phyloP scores from a whole-genome alignment of 2,329 filamentous ascomycete species.

The Microdochium trichocladiopsis region DNA sequence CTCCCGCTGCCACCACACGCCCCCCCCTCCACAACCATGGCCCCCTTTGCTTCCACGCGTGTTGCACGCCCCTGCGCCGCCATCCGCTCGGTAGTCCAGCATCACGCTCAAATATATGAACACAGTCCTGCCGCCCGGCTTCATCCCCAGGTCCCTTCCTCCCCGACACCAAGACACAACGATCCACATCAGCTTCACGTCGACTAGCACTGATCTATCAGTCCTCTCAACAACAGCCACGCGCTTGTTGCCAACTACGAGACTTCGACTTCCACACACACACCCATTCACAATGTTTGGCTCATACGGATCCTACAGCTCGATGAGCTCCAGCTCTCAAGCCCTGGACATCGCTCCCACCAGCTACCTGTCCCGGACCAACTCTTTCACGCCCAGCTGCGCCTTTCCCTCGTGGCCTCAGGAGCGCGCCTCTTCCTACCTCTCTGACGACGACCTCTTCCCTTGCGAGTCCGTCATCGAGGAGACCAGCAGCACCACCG shows the following conservation, averaged over 20 bases:
- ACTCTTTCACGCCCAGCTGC: constrained; percentile 23
- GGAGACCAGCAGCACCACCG: constrained; percentile 30
- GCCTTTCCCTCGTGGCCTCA: constrained; percentile 36
- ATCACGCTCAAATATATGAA: background rate
- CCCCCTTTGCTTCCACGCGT: background rate
- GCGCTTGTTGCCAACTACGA: constrained; percentile 20
- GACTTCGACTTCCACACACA: background rate
- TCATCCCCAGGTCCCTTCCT: background rate
- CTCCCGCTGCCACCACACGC: background rate
- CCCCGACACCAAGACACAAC: background rate
- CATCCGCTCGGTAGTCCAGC: background rate
- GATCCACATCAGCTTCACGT: background rate
- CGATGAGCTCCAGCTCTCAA: constrained; percentile 22
- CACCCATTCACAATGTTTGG: constrained; percentile 17
- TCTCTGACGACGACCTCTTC: constrained; percentile 59
- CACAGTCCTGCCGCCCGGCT: background rate
- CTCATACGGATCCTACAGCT: constrained; percentile 27
- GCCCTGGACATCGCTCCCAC: constrained; percentile 22
- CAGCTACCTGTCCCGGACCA: constrained; percentile 18
- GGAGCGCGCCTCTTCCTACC: constrained; percentile 44
- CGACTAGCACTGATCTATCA: background rate
- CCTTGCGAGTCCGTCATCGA: constrained; percentile 32
- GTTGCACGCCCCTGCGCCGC: background rate
- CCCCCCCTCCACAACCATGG: background rate
- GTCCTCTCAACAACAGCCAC: background rate